Percentiles rank a stretch among this genome's conserved stretches.
Conservation (phyloP, 345 rosid genomes). For the Citrus maxima region DNA sequence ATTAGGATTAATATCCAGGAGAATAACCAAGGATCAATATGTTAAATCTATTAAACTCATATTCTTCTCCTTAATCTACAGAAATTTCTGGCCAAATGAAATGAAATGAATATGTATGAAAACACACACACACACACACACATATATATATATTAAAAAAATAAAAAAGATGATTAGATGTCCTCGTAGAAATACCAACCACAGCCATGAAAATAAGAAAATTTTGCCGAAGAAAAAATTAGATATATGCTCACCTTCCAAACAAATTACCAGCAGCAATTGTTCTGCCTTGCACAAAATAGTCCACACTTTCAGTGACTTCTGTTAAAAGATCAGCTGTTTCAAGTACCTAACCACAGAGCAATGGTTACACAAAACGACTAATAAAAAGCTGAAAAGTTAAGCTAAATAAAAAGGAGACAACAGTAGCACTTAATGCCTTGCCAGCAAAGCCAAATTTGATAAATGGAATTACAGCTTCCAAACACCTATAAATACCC, state of each 20-base stretch:
- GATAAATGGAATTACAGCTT: neutral
- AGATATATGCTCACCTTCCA: conserved; percentile 61
- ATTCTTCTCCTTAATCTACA: neutral
- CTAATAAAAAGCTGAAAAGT: neutral
- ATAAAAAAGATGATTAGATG: neutral
- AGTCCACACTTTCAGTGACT: conserved; percentile 99
- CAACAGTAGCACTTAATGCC: neutral
- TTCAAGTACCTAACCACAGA: conserved; percentile 70
- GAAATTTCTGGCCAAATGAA: neutral
- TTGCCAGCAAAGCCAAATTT: neutral
- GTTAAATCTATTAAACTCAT: neutral
- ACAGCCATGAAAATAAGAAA: conserved; percentile 4
- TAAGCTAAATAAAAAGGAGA: neutral
- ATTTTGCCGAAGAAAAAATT: neutral
- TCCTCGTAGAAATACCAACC: conserved; percentile 5
- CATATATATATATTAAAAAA: too few relatives aligned
- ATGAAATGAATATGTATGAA: neutral
- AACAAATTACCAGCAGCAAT: conserved; percentile 94
- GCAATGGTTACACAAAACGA: neutral
- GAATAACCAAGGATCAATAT: conserved; percentile 1
- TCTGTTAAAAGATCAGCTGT: conserved; percentile 95
- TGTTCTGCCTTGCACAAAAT: conserved; percentile 96
- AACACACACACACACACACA: neutral
- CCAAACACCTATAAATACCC: neutral
- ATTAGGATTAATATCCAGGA: neutral